Evolutionary conservation across 2,329 filamentous ascomycete species (phyloP), one percentile per base, ranked within the genome.

Genomic region (Cadophora luteo-olivacea): DNA sequence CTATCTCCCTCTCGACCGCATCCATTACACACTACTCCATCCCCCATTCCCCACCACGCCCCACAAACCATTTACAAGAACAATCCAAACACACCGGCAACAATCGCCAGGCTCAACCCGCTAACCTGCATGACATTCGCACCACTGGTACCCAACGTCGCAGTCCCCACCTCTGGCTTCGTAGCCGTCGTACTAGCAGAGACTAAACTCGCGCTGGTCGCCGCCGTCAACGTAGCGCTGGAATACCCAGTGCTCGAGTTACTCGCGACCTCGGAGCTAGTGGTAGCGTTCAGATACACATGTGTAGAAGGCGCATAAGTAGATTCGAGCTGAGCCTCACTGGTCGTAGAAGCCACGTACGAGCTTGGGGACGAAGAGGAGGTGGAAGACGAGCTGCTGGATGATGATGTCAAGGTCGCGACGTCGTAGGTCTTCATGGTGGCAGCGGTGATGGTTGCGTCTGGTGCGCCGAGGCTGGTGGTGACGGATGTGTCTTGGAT

Each of bases 341-440:
- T 64, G 0, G 51, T 64, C 5, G 61, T 64, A 32, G 48, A 64
- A 8, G 61, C 61, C 22, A 3, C 1, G 49, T 64, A 64, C 4
- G 61, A 64, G 7, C 19, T 49, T 7, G 45, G 45, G 6, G 63
- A 57, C 12, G 49, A 16, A 6, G 49, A 32, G 24, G 63, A 24
- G 65, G 33, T 63, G 16, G 49, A 32, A 29, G 57, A 61, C 12
- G 57, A n/a, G 55, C 25, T 62, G 41, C 54, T 38, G 16, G 64
- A 55, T 49, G 49, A 32, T 2, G 65, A 41, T 8, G 65, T 63
- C 24, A 67, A 14, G 19, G 38, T 51, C 1, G 65, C 60, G 58
- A 63, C 29, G 36, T 63, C 49, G 25, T 65, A 65, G n/a, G 65
- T 67, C 29, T 41, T 63, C 38, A 67, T 67, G 2, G 65, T 67